Evolutionary conservation across 805 yeast genomes (phyloP).

Genomic region (Starmera dryadoides): DNA sequence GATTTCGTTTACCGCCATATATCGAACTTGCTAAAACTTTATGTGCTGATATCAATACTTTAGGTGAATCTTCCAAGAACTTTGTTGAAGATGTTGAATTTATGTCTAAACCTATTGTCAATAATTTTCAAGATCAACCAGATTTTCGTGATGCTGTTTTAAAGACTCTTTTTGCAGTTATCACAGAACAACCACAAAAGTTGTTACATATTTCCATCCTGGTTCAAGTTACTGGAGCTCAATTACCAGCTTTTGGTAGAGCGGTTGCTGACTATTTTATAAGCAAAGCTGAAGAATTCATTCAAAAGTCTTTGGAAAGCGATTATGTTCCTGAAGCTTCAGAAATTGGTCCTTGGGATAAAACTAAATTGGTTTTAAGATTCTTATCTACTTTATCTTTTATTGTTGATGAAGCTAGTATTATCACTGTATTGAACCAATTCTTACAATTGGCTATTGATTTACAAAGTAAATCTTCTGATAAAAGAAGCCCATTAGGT

Average conservation of each 20-base stretch:
- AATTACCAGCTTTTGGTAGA: constrained; percentile 59
- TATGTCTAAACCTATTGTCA: constrained; percentile 58
- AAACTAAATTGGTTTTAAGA: constrained; percentile 62
- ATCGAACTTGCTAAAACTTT: constrained; percentile 39
- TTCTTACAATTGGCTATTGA: constrained; percentile 50
- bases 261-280: constrained; percentile 65
- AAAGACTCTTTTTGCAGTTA: constrained; percentile 58
- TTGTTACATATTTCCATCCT: constrained; percentile 64
- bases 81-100: constrained; percentile 59
- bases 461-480: constrained; percentile 34
- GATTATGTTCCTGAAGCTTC: constrained; percentile 22
- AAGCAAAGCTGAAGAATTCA: constrained; percentile 47
- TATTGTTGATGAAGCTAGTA: constrained; percentile 44
- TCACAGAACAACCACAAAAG: constrained; percentile 89
- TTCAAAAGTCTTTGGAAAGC: constrained; percentile 29
- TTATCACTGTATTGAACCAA: constrained; percentile 41
- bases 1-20: constrained; percentile 33
- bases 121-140: constrained; percentile 57
- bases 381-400: constrained; percentile 62
- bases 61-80: constrained; percentile 46
- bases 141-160: constrained; percentile 52
- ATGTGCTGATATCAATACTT: constrained; percentile 43
- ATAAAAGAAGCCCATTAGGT: constrained; percentile 48
- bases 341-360: constrained; percentile 57
- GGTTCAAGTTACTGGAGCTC: constrained; percentile 57